These are phyloP conservation scores for Pascua guehoae DNA, from an alignment of 1,284 basidiomycete genomes.

Conservation along the genomic window DNA sequence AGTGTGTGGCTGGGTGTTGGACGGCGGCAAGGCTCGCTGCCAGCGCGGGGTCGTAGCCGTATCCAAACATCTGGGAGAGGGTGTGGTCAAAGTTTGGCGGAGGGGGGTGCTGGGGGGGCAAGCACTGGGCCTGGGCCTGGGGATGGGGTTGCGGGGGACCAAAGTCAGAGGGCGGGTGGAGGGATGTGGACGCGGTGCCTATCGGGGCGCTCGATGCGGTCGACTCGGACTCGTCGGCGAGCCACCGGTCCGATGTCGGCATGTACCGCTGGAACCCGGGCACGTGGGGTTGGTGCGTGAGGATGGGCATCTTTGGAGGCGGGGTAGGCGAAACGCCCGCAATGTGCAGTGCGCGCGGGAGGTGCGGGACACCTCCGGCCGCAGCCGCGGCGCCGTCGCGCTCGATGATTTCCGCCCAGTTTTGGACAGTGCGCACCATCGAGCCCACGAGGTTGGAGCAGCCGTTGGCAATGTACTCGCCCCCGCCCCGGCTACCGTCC, in stretches of 20 bases:
- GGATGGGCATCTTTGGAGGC: not conserved
- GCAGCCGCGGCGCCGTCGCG: constrained; percentile 6
- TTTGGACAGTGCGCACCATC: constrained; percentile 32
- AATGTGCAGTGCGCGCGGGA: no score
- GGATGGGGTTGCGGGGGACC: not conserved
- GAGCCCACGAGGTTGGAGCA: constrained; percentile 41
- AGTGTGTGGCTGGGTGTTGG: not conserved
- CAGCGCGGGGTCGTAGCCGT: not conserved
- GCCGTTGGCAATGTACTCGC: constrained; percentile 33
- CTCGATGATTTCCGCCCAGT: constrained; percentile 25
- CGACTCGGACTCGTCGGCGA: constrained; percentile 22
- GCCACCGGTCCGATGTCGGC: constrained; percentile 38
- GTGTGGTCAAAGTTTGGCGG: constrained; percentile 6
- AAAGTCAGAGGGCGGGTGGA: not conserved
- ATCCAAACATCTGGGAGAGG: constrained; percentile 16
- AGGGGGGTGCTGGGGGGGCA: not conserved
- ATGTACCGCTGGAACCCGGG: constrained; percentile 26
- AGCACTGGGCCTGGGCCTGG: not conserved
- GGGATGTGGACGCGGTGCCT: not conserved
- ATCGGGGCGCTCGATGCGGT: not conserved
- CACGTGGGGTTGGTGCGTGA: not conserved
- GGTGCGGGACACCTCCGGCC: not conserved
- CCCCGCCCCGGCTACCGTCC: constrained; percentile 7
- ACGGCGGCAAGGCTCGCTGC: not conserved
- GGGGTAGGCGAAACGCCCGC: constrained; percentile 10